Evolutionary conservation across 345 rosid genomes (phyloP), one percentile per base, ranked within the genome.

Genomic region (Salix viminalis): DNA sequence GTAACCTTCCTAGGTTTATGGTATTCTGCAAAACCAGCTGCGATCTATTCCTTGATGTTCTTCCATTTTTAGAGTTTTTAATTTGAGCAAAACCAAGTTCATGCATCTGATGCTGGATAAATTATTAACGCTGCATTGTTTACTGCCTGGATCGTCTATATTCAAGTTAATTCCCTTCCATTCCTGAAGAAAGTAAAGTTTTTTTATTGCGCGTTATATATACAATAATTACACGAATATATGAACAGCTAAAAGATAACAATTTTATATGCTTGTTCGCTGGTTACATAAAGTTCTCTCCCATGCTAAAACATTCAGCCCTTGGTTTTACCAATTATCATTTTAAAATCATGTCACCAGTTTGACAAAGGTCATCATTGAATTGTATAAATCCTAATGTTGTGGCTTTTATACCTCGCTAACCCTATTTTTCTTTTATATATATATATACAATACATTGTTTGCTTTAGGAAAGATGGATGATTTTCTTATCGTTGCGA

Each of bases 1-100:
- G 52, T 19, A 65, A 76, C 56, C 71, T 10, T 19, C 26, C 69
- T 42, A 10, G 1, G 10, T 6, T 1, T 52, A 5, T 34, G 56
- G 67, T 41, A 26, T 16, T n/a, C 6, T 36, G 65, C 67, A 77
- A 84, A 75, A 73, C 80, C 82, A 72, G 65, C 66, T 23, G 75
- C 77, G 70, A 64, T 61, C 56, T 65, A 15, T 48, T 60, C 76
- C 30, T 13, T 30, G 60, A 61, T 32, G 30, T 7, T 46, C 30
- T 6, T 44, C 32, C 7, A 0, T 69, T n/a, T 10, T 19, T 7
- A n/a, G 7, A 13, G 1, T 41, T 69, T 24, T 5, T 37, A 69
- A 69, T 46, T 24, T 46, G 30, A 44, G 18, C 52, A 30, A 6
- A 46, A 3, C 32, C 64, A 58, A 56, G 64, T 5, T 14, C 64